These are phyloP conservation scores for Eurotiales sp. DNA, from an alignment of 2,329 filamentous ascomycete species.

Conservation along the genomic window DNA sequence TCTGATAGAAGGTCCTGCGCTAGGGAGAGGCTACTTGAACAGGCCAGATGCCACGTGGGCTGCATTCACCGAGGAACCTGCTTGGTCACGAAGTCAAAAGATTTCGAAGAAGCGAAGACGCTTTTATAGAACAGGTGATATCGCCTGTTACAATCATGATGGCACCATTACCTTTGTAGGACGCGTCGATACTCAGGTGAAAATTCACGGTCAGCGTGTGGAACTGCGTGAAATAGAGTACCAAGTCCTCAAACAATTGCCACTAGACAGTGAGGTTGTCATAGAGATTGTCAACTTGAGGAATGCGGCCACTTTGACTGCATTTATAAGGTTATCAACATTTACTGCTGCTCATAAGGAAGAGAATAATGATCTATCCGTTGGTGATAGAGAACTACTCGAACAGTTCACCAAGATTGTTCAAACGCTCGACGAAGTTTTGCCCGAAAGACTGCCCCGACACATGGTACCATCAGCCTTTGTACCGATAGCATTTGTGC, in stretches of 20 bases:
- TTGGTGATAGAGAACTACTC: too few relatives aligned
- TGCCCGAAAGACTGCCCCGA: too few relatives aligned
- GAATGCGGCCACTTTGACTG: too few relatives aligned
- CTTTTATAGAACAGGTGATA: constrained; percentile 34
- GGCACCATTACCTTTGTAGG: constrained; percentile 34
- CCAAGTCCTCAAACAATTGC: constrained; percentile 1
- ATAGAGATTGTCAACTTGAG: too few relatives aligned
- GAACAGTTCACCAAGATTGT: too few relatives aligned
- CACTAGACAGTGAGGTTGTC: too few relatives aligned
- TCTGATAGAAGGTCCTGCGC: constrained; percentile 40
- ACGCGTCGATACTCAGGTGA: constrained; percentile 37
- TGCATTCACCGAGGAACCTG: constrained; percentile 21
- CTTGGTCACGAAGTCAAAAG: too few relatives aligned
- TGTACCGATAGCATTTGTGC: background rate
- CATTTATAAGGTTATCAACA: too few relatives aligned
- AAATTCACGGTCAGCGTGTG: constrained; percentile 40
- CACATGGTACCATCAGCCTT: constrained; percentile 8
- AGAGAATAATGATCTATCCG: too few relatives aligned
- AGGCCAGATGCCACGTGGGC: constrained; percentile 32
- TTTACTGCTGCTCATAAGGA: too few relatives aligned
- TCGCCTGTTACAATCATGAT: constrained; percentile 31
- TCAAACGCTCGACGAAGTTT: too few relatives aligned
- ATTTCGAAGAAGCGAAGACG: too few relatives aligned
- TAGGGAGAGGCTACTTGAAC: constrained; percentile 45
- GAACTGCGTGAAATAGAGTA: constrained; percentile 36